Evolutionary conservation across 2,329 filamentous ascomycete genomes (phyloP), one percentile per base, ranked within the genome.

Genomic region (Fusarium lateritium): DNA sequence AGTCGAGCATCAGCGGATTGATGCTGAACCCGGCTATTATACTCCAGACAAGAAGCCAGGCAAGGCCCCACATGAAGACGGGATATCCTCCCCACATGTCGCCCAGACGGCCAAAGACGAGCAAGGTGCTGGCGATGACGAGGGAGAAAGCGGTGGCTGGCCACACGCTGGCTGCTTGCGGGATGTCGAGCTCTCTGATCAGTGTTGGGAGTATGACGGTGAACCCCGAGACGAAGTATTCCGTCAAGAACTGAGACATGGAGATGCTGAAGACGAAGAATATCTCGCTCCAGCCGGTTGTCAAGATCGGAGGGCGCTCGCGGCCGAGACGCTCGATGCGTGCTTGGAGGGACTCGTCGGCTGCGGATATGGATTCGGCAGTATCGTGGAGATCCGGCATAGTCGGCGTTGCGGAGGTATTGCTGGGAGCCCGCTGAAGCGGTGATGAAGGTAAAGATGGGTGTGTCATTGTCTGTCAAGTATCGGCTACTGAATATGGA

Each of bases 141-240:
- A 57, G 55, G n/a, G 55, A 52, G 19, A 57, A 57, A 28, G 39
- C 55, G 21, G 33, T 57, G 7, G 55, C 36, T 21, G 55, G 55
- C 55, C 55, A 57, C 7, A 38, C 39, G 15, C 55, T 36, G 28
- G 55, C 36, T 34, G 45, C 55, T 44, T 57, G 33, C 13, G 55
- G 55, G 38, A 57, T 57, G 14, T 57, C 39, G 22, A 57, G 55
- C 55, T 57, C 55, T 4, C 28, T 57, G 21, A 38, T 38, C 7
- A 57, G n/a, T 21, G 55, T 36, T 4, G 55, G 55, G 3, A 57
- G 55, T 21, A 57, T 57, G 36, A 57, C 31, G 17, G 36, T 36
- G 21, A 57, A 57, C 21, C 55, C 55, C 3, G 55, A 57, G 28
- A 57, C 46, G 15, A 57, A 57, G 19, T 52, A 57, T 44, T 57